Conservation (phyloP, 352 stramenopile genomes). For the Phytopythium vexans region DNA sequence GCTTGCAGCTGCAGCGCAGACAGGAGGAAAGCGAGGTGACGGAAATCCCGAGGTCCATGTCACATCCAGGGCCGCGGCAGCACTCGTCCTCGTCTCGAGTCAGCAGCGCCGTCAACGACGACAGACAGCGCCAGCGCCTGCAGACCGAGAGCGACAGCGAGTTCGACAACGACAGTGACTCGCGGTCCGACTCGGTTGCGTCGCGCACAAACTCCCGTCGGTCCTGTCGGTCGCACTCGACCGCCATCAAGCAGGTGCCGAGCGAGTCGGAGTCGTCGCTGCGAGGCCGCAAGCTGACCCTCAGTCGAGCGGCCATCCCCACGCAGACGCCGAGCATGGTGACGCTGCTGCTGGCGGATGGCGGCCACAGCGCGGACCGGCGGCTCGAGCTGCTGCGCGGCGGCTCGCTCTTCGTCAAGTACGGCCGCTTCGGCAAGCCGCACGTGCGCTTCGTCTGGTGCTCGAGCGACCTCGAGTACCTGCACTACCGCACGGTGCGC, state of each 20-base stretch:
- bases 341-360: constrained; percentile 13
- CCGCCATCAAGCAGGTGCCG: too few relatives aligned
- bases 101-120: constrained; percentile 2
- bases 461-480: constrained; percentile 65
- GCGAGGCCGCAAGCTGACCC: too few relatives aligned
- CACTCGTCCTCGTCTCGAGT: neutral
- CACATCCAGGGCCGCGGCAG: constrained; percentile 16
- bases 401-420: constrained; percentile 78
- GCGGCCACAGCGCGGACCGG: constrained; percentile 4
- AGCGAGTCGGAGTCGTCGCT: too few relatives aligned
- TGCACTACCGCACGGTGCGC: constrained; percentile 67
- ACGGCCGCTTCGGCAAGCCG: constrained; percentile 66
- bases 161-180: constrained; percentile 51
- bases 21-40: neutral
- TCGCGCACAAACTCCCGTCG: too few relatives aligned
- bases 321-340: neutral
- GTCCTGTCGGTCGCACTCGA: too few relatives aligned
- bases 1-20: constrained; percentile 32
- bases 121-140: constrained; percentile 1
- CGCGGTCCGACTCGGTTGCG: neutral
- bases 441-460: constrained; percentile 84
- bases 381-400: constrained; percentile 70
- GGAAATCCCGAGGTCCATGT: constrained; percentile 22
- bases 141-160: constrained; percentile 27
- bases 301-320: too few relatives aligned